Evolutionary conservation across 2,329 filamentous ascomycete species (phyloP).

Genomic region (Cordyceps militaris): DNA sequence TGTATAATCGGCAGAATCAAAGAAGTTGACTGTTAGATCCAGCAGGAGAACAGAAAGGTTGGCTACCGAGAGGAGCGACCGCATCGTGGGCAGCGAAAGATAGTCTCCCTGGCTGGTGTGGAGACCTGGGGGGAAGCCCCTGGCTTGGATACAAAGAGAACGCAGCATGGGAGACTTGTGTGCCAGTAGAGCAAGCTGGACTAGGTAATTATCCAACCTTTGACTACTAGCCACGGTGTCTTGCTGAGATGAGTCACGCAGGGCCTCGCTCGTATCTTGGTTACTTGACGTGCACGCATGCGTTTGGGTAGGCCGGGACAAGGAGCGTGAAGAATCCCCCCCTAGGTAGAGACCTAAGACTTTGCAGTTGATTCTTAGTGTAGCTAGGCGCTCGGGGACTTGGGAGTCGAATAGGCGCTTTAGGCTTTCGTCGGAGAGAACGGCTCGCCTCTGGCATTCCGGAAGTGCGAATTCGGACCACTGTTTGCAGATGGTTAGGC

Average conservation of each 20-base stretch:
- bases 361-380: not conserved
- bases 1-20: slow-evolving; percentile 1
- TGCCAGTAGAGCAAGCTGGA: not conserved
- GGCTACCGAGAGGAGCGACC: slow-evolving; percentile 15
- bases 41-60: slow-evolving; percentile 16
- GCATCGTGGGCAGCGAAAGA: slow-evolving; percentile 14
- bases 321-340: not conserved
- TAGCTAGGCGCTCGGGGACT: not conserved
- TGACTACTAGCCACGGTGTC: not conserved
- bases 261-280: not conserved
- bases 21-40: slow-evolving; percentile 12
- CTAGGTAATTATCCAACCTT: not conserved
- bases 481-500: slow-evolving; percentile 17
- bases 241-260: not conserved
- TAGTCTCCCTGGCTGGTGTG: slow-evolving; percentile 11
- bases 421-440: slow-evolving; percentile 12
- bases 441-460: slow-evolving; percentile 10
- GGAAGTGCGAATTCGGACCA: slow-evolving; percentile 18
- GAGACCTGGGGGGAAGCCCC: slow-evolving; percentile 1
- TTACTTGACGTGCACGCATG: not conserved
- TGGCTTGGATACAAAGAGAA: not conserved
- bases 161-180: not conserved
- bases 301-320: not conserved
- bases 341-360: not conserved
- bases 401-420: not conserved